Evolutionary conservation across 371 early-diverging fungal species (phyloP).

Genomic region (Paraphysoderma sedebokerense): DNA sequence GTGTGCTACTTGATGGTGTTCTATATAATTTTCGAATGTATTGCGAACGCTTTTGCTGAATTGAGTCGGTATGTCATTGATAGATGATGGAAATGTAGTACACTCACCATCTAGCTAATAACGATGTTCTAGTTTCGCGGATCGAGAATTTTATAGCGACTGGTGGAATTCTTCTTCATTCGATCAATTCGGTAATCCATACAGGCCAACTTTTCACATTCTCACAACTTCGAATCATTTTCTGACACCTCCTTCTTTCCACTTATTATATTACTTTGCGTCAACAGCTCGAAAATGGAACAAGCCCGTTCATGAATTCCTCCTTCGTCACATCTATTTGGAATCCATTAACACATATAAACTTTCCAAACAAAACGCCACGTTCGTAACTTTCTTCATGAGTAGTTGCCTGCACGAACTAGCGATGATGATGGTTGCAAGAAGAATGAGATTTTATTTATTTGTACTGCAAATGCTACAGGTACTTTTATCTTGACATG

Average conservation of each 20-base stretch:
- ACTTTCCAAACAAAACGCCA: slow-evolving; percentile 52
- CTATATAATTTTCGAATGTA: slow-evolving; percentile 89
- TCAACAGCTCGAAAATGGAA: slow-evolving; percentile 98
- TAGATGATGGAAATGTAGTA: background rate
- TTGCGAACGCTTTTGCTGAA: slow-evolving; percentile 90
- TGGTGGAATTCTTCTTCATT: slow-evolving; percentile 85
- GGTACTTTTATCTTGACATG: slow-evolving; percentile 6
- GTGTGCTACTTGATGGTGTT: slow-evolving; percentile 76
- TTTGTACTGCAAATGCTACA: slow-evolving; percentile 59
- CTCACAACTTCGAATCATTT: too few relatives aligned
- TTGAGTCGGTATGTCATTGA: slow-evolving; percentile 44
- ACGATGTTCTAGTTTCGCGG: slow-evolving; percentile 54
- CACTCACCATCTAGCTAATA: background rate
- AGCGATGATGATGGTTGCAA: slow-evolving; percentile 58
- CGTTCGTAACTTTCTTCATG: slow-evolving; percentile 67
- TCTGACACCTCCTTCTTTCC: too few relatives aligned
- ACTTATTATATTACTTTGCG: too few relatives aligned
- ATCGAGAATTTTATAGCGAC: slow-evolving; percentile 91
- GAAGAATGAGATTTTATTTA: slow-evolving; percentile 55
- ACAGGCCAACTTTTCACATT: too few relatives aligned
- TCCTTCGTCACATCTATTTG: slow-evolving; percentile 81
- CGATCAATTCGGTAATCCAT: slow-evolving; percentile 1
- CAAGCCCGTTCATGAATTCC: slow-evolving; percentile 88
- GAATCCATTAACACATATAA: slow-evolving; percentile 57
- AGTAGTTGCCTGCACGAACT: slow-evolving; percentile 80